These are phyloP conservation scores for Polygonum aviculare DNA, from an alignment of 148 eudicot species.

Conservation along the genomic window DNA sequence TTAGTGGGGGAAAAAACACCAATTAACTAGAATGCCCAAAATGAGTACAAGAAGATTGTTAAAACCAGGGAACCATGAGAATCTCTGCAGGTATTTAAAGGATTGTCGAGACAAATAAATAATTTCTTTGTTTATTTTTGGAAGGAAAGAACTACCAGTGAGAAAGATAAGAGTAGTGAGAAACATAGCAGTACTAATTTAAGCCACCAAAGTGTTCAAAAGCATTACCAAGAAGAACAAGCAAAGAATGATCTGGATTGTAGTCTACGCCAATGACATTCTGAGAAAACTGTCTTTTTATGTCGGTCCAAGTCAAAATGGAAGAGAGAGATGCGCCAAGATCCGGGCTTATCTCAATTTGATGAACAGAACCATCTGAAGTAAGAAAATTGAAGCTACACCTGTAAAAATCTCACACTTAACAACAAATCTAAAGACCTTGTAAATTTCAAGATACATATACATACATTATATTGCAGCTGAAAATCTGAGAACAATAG, in stretches of 20 bases:
- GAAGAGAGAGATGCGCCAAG: constrained; percentile 61
- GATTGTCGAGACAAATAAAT: not conserved
- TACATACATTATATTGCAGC: not conserved
- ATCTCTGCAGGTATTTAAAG: not conserved
- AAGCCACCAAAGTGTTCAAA: constrained; percentile 24
- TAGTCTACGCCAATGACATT: constrained; percentile 55
- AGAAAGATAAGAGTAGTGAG: constrained; percentile 12
- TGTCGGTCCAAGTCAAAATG: constrained; percentile 31
- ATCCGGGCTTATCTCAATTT: constrained; percentile 77
- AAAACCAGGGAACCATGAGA: not conserved
- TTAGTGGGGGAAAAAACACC: not conserved
- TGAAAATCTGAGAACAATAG: not conserved
- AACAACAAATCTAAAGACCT: constrained; percentile 3
- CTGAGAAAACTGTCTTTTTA: constrained; percentile 39
- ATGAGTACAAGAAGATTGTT: not conserved
- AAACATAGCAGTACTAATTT: constrained; percentile 27
- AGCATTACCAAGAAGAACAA: constrained; percentile 57
- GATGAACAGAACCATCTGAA: constrained; percentile 75
- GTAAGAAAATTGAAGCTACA: constrained; percentile 67
- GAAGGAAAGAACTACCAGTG: not conserved
- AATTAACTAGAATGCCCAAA: not conserved
- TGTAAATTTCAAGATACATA: not conserved
- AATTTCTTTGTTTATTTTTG: not conserved
- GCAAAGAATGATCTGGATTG: constrained; percentile 39
- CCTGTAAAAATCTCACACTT: constrained; percentile 39